These are phyloP conservation scores for Coniochaeta ligniaria DNA, from an alignment of 2,329 filamentous ascomycete genomes.

Conservation along the genomic window DNA sequence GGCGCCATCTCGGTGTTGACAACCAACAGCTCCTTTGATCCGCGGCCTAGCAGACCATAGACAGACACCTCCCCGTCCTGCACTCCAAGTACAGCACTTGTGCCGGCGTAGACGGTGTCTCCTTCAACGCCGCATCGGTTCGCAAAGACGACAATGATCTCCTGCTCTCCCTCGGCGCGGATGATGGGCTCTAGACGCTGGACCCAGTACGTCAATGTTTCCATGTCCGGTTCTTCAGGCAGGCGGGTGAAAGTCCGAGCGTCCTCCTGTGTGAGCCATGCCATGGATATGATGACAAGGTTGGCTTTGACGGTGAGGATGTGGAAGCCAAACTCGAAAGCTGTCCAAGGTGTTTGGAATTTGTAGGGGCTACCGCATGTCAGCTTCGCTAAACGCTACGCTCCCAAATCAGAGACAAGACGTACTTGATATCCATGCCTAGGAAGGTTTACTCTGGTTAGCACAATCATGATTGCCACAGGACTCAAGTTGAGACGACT, in stretches of 20 bases:
- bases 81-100: conserved; percentile 63
- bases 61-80: conserved; percentile 57
- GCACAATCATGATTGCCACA: neutral
- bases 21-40: conserved; percentile 59
- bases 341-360: conserved; percentile 41
- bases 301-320: conserved; percentile 48
- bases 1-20: conserved; percentile 51
- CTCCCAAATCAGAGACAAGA: neutral
- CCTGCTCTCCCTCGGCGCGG: conserved; percentile 39
- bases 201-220: conserved; percentile 71
- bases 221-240: conserved; percentile 58
- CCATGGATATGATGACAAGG: conserved; percentile 67
- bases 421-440: conserved; percentile 57
- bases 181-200: conserved; percentile 62
- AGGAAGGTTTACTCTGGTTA: neutral
- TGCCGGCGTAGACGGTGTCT: conserved; percentile 64
- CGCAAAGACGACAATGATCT: conserved; percentile 62
- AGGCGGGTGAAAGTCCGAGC: conserved; percentile 34
- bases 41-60: conserved; percentile 65
- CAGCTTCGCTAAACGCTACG: neutral
- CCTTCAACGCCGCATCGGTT: conserved; percentile 65
- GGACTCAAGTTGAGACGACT: neutral
- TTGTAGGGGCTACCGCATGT: conserved; percentile 33
- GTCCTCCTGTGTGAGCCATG: conserved; percentile 61
- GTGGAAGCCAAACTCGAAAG: conserved; percentile 47